Conservation (phyloP, 768 basidiomycete genomes). For the Heimioporus sp. region DNA sequence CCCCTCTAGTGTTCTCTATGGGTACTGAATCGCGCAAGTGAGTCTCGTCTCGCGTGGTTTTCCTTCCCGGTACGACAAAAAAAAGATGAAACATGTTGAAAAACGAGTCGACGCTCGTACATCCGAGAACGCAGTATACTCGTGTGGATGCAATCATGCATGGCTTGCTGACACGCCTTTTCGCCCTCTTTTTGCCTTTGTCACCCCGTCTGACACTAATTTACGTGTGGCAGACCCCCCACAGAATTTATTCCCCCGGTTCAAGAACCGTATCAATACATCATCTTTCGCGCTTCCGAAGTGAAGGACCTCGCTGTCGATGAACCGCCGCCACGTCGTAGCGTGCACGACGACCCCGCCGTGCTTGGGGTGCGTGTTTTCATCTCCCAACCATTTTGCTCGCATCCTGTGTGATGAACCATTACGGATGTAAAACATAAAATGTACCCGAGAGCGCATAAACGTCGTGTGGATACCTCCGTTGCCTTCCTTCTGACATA, state of each 20-base stretch:
- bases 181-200: background rate
- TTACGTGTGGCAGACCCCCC: slow-evolving; percentile 49
- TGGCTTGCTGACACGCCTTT: slow-evolving; percentile 51
- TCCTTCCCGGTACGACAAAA: background rate
- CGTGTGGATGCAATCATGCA: slow-evolving; percentile 64
- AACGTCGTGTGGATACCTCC: slow-evolving; percentile 49
- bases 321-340: slow-evolving; percentile 55
- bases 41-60: slow-evolving; percentile 21
- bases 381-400: slow-evolving; percentile 20
- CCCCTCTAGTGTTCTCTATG: slow-evolving; percentile 69
- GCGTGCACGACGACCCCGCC: slow-evolving; percentile 81
- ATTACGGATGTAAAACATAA: slow-evolving; percentile 44
- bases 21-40: slow-evolving; percentile 83
- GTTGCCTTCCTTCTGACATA: slow-evolving; percentile 60
- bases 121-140: slow-evolving; percentile 43
- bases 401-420: slow-evolving; percentile 36
- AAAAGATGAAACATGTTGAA: slow-evolving; percentile 38
- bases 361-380: slow-evolving; percentile 67
- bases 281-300: slow-evolving; percentile 88
- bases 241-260: slow-evolving; percentile 81
- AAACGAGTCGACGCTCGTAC: slow-evolving; percentile 33
- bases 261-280: slow-evolving; percentile 82
- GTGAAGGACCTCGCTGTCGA: slow-evolving; percentile 89
- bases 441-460: slow-evolving; percentile 44
- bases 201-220: slow-evolving; percentile 25